Evolutionary conservation across 2,329 filamentous ascomycete genomes (phyloP).

Genomic region (Fusarium sp.): DNA sequence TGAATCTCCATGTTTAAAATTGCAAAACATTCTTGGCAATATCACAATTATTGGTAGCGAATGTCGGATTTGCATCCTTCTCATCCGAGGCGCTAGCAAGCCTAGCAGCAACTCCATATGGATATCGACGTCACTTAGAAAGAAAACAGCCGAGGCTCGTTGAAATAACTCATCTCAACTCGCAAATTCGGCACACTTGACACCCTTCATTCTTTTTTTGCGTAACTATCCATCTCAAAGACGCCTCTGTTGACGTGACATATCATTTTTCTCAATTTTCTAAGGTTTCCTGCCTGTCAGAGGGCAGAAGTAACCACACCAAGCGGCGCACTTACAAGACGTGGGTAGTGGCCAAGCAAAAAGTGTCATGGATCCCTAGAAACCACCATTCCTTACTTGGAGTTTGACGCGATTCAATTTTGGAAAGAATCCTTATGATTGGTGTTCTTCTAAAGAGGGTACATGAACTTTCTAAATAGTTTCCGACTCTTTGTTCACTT

Average conservation of each 20-base stretch:
- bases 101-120: constrained; percentile 7
- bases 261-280: neutral
- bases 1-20: constrained; percentile 4
- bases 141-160: constrained; percentile 28
- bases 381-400: constrained; percentile 19
- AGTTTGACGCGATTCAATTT: constrained; percentile 19
- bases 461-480: constrained; percentile 3
- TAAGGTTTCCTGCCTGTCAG: neutral
- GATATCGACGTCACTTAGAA: constrained; percentile 18
- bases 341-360: constrained; percentile 32
- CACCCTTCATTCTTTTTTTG: neutral
- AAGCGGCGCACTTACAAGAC: constrained; percentile 15
- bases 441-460: constrained; percentile 5
- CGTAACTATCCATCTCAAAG: neutral
- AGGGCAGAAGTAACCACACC: constrained; percentile 23
- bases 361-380: constrained; percentile 37
- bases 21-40: neutral
- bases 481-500: constrained; percentile 20
- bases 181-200: neutral
- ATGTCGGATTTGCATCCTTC: neutral
- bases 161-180: constrained; percentile 13
- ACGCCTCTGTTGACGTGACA: neutral
- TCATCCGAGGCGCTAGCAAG: constrained; percentile 17
- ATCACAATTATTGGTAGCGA: neutral
- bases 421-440: constrained; percentile 14